Evolutionary conservation across 768 basidiomycete species (phyloP).

Genomic region (Rhodocollybia butyracea): DNA sequence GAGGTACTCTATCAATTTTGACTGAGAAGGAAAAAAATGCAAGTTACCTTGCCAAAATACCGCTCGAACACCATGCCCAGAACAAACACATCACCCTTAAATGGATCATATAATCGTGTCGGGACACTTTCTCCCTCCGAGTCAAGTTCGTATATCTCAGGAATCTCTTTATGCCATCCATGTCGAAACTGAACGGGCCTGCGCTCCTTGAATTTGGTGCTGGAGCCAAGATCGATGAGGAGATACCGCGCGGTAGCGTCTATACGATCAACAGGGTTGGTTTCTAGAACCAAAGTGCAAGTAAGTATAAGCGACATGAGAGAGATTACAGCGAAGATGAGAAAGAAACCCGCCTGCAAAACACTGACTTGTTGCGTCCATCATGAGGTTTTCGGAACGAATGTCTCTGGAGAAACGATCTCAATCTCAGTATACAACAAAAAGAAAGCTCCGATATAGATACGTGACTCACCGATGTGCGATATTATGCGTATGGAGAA

Average conservation of each 20-base stretch:
- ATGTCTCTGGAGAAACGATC: constrained; percentile 1
- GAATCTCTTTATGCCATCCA: constrained; percentile 2
- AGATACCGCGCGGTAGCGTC: not conserved
- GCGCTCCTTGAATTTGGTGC: not conserved
- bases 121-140: not conserved
- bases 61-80: not conserved
- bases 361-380: not conserved
- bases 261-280: not conserved
- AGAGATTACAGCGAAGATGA: not conserved
- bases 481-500: constrained; percentile 8
- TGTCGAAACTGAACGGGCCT: not conserved
- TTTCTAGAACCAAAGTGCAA: not conserved
- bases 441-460: not conserved
- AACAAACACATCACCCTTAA: not conserved
- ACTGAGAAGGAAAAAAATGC: not conserved
- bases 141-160: not conserved
- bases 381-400: constrained; percentile 1
- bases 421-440: not conserved
- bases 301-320: not conserved
- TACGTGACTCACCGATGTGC: constrained; percentile 3
- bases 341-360: not conserved
- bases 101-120: not conserved
- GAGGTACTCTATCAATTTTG: not conserved
- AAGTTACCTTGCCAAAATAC: not conserved
- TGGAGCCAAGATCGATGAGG: constrained; percentile 1